Base-by-base conservation (phyloP, 1,284 basidiomycete genomes). In the Cryptococcus neoformans region DNA sequence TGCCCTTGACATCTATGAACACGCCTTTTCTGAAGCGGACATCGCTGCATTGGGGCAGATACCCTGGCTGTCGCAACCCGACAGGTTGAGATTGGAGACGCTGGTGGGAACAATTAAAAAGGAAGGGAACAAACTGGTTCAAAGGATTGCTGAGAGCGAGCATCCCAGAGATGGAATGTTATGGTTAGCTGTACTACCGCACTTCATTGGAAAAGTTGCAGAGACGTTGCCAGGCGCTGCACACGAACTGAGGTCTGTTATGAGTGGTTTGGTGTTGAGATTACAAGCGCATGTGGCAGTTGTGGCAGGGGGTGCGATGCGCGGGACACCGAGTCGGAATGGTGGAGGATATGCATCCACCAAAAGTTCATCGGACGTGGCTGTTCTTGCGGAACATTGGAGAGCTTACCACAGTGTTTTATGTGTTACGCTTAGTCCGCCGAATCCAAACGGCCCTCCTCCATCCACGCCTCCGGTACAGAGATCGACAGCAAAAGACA, bases 381-480 rank as follows among this genome's bases (percentile, higher is more conserved):
- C 81, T 60, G 74, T 80, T 8, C 76, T 87, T 41, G 84, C 92
- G 21, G 86, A 89, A 49, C 91, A 95, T 72, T 97, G 92, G 93
- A 84, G 89, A 59, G 80, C 87, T 35, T 95, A 91, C 86, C 82
- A 92, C 49, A 88, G 89, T 59, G 82, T 89, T 9, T 81, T 94
- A 6, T 92, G 89, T 65, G 84, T 88, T 14, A 92, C 89, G 0
- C 76, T 79, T 44, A 66, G 69, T 6, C 46, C 46, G 4, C 62
- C 74, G n/a, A 67, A 72, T 9, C 62, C 74, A n/a, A 67, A 72
- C 8, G 65, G 65, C 2, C 60, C 62, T 9, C 59, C 65, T 0
- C 87, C 89, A 3, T 81, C 84, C 0, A 81, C 68, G 3, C 65
- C 88, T 2, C 83, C 85, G 1, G 88, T 66, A 0, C 65, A 68